phyloP scores from a whole-genome alignment of 169 alveolate genomes.

The Plasmodium malariae region DNA sequence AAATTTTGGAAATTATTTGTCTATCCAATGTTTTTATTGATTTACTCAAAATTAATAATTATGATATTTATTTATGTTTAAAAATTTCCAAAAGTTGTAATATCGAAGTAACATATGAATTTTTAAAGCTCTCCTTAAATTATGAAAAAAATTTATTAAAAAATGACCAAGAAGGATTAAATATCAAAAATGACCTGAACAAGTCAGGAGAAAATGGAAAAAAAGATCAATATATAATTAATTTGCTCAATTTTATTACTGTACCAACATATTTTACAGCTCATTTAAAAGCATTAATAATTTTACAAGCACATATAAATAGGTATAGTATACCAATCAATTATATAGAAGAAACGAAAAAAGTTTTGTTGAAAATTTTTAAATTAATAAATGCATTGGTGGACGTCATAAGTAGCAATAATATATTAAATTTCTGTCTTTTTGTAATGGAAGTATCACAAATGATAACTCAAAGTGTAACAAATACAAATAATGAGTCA shows the following conservation, averaged over 20 bases:
- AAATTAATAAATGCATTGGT: slow-evolving; percentile 96
- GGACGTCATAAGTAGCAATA: slow-evolving; percentile 97
- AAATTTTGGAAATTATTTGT: slow-evolving; percentile 43
- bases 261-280: slow-evolving; percentile 39
- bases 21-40: slow-evolving; percentile 81
- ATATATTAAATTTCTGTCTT: slow-evolving; percentile 95
- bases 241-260: slow-evolving; percentile 50
- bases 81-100: slow-evolving; percentile 45
- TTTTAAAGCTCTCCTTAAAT: slow-evolving; percentile 32
- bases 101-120: slow-evolving; percentile 36
- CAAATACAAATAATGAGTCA: slow-evolving; percentile 88
- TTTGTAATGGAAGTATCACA: slow-evolving; percentile 97
- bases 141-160: slow-evolving; percentile 73
- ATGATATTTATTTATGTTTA: slow-evolving; percentile 45
- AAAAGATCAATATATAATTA: slow-evolving; percentile 24
- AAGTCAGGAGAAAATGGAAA: slow-evolving; percentile 23
- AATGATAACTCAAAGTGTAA: slow-evolving; percentile 97
- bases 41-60: slow-evolving; percentile 25
- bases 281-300: slow-evolving; percentile 84
- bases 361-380: slow-evolving; percentile 85
- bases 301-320: slow-evolving; percentile 95
- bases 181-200: not conserved
- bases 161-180: slow-evolving; percentile 74
- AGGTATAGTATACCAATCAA: slow-evolving; percentile 91
- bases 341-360: slow-evolving; percentile 87